A percentile compares a stretch with the other conserved stretches of the same genome.
Evolutionary conservation across 2,329 filamentous ascomycete genomes (phyloP).

Genomic region (Cercospora citrullina): DNA sequence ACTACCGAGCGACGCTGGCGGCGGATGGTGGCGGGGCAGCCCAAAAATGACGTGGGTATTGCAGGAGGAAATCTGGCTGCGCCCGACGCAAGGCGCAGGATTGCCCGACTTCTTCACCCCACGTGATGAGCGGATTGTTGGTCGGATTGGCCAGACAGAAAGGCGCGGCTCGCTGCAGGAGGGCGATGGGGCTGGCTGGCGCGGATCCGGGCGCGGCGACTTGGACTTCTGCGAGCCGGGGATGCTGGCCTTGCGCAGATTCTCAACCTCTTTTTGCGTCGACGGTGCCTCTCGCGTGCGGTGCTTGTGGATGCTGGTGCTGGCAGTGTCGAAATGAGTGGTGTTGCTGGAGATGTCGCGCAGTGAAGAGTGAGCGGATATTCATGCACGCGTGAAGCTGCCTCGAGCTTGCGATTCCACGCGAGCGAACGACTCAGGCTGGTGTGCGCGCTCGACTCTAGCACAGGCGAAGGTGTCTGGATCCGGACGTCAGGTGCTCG

Average conservation of each 20-base stretch:
- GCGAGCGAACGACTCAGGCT: background rate
- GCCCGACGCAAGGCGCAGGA: slow-evolving; percentile 15
- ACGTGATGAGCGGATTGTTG: slow-evolving; percentile 1
- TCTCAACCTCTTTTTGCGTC: background rate
- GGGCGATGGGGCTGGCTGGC: background rate
- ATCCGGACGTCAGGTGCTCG: background rate
- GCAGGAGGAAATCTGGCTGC: slow-evolving; percentile 10
- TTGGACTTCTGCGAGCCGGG: background rate
- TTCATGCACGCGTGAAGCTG: background rate
- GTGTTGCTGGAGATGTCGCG: background rate
- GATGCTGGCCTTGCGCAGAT: background rate
- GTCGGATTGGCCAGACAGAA: background rate
- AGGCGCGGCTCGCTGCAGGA: background rate
- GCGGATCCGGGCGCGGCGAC: background rate
- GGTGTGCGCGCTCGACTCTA: background rate
- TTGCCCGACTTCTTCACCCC: slow-evolving; percentile 4
- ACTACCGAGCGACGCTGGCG: background rate
- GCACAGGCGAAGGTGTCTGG: background rate
- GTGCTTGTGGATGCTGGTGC: background rate
- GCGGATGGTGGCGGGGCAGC: slow-evolving; percentile 16
- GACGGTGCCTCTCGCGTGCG: background rate
- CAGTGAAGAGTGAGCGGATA: background rate
- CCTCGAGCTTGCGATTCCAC: background rate
- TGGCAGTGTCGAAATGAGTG: background rate
- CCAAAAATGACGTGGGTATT: slow-evolving; percentile 6